Conservation (phyloP, 768 basidiomycete genomes). For the Leucocoprinus sp. region DNA sequence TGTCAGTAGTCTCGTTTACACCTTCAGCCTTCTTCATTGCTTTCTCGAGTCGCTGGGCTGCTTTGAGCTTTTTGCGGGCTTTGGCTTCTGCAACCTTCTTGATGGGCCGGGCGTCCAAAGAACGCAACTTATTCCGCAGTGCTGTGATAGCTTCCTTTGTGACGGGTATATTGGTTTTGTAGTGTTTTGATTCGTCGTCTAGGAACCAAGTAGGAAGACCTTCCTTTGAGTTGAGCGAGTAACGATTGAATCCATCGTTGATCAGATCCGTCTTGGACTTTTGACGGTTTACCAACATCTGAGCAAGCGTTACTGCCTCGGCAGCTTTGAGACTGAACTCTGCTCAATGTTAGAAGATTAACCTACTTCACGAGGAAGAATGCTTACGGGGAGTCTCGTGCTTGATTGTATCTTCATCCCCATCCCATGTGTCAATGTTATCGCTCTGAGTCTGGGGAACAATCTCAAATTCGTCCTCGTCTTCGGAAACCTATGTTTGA, state of each 20-base stretch:
- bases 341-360: conserved; percentile 5
- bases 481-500: background rate
- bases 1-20: conserved; percentile 77
- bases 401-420: conserved; percentile 64
- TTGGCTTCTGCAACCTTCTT: conserved; percentile 99
- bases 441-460: conserved; percentile 58
- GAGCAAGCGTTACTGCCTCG: conserved; percentile 88
- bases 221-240: conserved; percentile 88
- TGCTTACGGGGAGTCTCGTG: conserved; percentile 57
- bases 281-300: conserved; percentile 83
- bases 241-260: conserved; percentile 93
- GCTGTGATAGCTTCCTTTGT: conserved; percentile 90
- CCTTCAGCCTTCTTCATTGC: conserved; percentile 96
- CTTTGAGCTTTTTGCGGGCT: conserved; percentile 91
- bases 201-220: conserved; percentile 94
- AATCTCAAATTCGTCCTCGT: conserved; percentile 61
- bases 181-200: conserved; percentile 89
- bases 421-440: conserved; percentile 72
- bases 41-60: conserved; percentile 77
- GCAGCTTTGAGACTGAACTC: conserved; percentile 70
- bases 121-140: conserved; percentile 83
- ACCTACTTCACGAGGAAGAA: background rate
- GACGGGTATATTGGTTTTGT: conserved; percentile 92
- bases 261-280: conserved; percentile 83
- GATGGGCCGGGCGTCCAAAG: conserved; percentile 93